phyloP scores from a whole-genome alignment of 1,284 basidiomycete species.

The Microbotryomycetes sp. region DNA sequence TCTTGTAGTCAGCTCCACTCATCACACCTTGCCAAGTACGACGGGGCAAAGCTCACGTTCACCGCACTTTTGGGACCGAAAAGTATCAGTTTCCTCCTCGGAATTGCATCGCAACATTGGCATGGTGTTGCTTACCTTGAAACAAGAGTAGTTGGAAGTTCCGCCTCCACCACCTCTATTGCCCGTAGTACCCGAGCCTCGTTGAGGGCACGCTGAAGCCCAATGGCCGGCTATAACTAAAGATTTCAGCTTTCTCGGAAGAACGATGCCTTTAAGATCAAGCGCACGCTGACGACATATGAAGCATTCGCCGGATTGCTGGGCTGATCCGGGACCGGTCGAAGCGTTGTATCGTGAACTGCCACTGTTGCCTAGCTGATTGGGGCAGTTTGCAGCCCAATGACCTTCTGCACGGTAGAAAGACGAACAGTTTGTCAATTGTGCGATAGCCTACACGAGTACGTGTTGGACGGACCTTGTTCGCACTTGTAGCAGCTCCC shows the following conservation, averaged over 20 bases:
- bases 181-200: background rate
- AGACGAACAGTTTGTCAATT: too few relatives aligned
- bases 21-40: too few relatives aligned
- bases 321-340: slow-evolving; percentile 44
- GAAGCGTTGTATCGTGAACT: slow-evolving; percentile 9
- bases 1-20: background rate
- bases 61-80: slow-evolving; percentile 14
- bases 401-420: slow-evolving; percentile 33
- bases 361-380: background rate
- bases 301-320: slow-evolving; percentile 27
- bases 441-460: too few relatives aligned
- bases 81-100: too few relatives aligned
- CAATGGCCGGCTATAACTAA: slow-evolving; percentile 20
- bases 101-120: too few relatives aligned
- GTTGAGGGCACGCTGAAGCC: slow-evolving; percentile 37
- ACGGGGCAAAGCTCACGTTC: slow-evolving; percentile 7
- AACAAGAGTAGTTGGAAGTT: slow-evolving; percentile 37
- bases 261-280: too few relatives aligned
- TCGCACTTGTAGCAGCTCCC: slow-evolving; percentile 13
- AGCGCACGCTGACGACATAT: slow-evolving; percentile 4
- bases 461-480: slow-evolving; percentile 2
- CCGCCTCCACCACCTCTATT: slow-evolving; percentile 16
- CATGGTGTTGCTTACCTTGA: slow-evolving; percentile 32
- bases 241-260: background rate
- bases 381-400: slow-evolving; percentile 37